phyloP scores from a whole-genome alignment of 139 green algal species.

The Chlamydomonas incerta region DNA sequence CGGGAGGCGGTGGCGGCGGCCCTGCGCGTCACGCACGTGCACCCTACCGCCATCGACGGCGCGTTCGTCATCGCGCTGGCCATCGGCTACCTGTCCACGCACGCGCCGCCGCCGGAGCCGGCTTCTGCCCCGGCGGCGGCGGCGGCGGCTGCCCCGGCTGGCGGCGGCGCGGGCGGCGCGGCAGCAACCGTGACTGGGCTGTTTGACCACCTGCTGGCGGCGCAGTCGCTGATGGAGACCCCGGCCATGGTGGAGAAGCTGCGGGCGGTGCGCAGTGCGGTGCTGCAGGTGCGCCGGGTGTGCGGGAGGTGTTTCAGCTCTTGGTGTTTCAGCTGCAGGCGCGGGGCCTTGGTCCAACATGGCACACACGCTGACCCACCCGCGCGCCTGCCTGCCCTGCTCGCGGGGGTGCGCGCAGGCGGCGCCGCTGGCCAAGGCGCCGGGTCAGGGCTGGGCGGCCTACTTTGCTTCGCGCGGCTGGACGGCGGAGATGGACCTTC shows the following conservation, averaged over 20 bases:
- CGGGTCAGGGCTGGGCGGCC: conserved; percentile 8
- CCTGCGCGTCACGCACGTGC: conserved; percentile 57
- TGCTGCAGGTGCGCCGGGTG: conserved; percentile 28
- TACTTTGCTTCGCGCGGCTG: conserved; percentile 41
- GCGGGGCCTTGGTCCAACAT: too few species aligned
- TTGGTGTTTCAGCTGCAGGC: too few species aligned
- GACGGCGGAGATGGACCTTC: conserved; percentile 34
- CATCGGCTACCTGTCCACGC: background rate
- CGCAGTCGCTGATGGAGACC: background rate
- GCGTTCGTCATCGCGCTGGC: conserved; percentile 38
- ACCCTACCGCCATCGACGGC: conserved; percentile 54
- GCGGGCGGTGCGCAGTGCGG: background rate
- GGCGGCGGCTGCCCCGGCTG: background rate
- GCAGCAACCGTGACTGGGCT: background rate
- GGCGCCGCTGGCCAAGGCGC: background rate
- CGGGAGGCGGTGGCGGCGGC: conserved; percentile 39
- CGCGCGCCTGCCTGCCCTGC: too few species aligned
- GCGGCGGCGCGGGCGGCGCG: background rate
- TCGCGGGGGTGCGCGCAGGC: too few species aligned
- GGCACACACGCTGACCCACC: too few species aligned
- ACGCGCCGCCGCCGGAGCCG: background rate
- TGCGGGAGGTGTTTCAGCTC: too few species aligned
- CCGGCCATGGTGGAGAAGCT: conserved; percentile 42
- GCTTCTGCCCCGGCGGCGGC: background rate
- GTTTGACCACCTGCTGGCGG: conserved; percentile 8